phyloP scores from a whole-genome alignment of 2,329 filamentous ascomycete species.

The Paecilomyces niveus region DNA sequence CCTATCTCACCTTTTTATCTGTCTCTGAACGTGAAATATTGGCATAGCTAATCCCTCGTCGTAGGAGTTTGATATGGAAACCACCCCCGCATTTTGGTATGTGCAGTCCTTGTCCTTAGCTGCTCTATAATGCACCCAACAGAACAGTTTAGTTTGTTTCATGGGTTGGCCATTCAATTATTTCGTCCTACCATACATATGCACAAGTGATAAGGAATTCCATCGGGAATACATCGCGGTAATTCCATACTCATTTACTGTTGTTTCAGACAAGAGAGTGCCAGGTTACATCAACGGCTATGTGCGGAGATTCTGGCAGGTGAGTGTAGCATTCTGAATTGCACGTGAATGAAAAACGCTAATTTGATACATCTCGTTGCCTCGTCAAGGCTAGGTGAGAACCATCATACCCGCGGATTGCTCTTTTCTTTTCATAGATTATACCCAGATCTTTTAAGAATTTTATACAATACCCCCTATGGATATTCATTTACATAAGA shows the following conservation, averaged over 20 bases:
- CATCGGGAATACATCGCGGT: background rate
- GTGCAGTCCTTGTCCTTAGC: constrained; percentile 7
- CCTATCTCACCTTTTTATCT: background rate
- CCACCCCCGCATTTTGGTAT: constrained; percentile 91
- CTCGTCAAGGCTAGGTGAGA: constrained; percentile 23
- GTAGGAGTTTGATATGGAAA: constrained; percentile 93
- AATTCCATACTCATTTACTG: background rate
- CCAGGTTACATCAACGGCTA: constrained; percentile 91
- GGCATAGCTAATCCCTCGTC: background rate
- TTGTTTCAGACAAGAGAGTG: constrained; percentile 62
- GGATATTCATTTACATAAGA: background rate
- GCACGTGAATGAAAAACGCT: background rate
- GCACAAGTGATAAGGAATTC: background rate
- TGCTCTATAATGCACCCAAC: background rate
- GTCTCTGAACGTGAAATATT: background rate
- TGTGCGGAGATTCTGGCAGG: constrained; percentile 96
- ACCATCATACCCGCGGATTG: background rate
- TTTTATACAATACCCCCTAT: background rate
- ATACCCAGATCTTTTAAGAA: constrained; percentile 1
- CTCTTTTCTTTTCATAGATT: background rate
- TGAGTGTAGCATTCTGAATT: constrained; percentile 38
- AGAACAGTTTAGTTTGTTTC: background rate
- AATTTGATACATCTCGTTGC: background rate
- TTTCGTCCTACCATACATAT: background rate
- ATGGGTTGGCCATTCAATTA: background rate